A percentile compares a stretch with the other conserved stretches of the same genome.
Conservation (phyloP, 225 moss, liverwort and hornwort genomes). For the Neckera pumila region DNA sequence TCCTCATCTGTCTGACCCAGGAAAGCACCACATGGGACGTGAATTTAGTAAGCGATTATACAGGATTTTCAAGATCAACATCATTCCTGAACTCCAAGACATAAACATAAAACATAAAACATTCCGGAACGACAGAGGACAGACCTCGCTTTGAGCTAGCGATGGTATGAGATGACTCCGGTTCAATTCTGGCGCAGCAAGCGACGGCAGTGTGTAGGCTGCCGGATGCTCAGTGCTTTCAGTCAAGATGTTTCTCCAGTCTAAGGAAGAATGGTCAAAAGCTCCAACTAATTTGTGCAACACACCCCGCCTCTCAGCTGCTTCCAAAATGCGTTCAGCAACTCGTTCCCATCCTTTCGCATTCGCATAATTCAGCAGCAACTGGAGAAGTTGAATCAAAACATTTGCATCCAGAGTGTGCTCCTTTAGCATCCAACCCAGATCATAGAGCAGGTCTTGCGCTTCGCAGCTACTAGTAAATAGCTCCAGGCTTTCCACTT, state of each 20-base stretch:
- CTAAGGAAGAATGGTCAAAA: constrained; percentile 9
- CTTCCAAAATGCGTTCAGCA: constrained; percentile 56
- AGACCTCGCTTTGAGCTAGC: constrained; percentile 31
- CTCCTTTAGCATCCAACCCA: constrained; percentile 49
- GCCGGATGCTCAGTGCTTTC: constrained; percentile 27
- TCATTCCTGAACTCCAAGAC: background rate
- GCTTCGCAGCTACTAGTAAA: constrained; percentile 44
- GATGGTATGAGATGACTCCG: constrained; percentile 27
- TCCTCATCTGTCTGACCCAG: constrained; percentile 32
- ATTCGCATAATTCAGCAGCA: constrained; percentile 34
- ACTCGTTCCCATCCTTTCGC: constrained; percentile 60
- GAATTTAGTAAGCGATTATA: background rate
- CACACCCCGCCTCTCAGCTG: constrained; percentile 37
- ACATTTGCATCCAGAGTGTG: constrained; percentile 1
- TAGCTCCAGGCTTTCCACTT: constrained; percentile 51
- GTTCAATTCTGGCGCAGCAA: constrained; percentile 22
- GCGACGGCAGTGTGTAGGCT: constrained; percentile 25
- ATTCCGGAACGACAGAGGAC: background rate
- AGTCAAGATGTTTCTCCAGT: constrained; percentile 28
- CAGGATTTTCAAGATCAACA: background rate
- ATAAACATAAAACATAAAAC: background rate
- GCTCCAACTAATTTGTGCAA: constrained; percentile 24
- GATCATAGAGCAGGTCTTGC: constrained; percentile 46
- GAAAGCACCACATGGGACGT: background rate
- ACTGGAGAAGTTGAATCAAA: constrained; percentile 16